Evolutionary conservation across 257 asterid genomes (phyloP), one percentile per base, ranked within the genome.

Genomic region (Capsicum baccatum): DNA sequence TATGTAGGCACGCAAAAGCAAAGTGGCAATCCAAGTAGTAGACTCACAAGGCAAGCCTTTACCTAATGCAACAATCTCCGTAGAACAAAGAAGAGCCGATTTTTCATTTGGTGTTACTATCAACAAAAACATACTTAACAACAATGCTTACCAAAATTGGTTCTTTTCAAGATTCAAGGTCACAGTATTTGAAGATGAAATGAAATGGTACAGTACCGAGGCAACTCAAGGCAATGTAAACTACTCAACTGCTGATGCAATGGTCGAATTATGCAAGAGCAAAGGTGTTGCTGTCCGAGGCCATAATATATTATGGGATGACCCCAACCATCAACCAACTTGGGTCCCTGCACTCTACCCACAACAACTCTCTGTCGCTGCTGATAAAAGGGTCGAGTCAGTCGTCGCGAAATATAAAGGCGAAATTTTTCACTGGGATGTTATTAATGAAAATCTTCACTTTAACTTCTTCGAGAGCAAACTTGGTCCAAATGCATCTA

Each of bases 401-500:
- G 26, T 94, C 5, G 70, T 89, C 58, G 55, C 57, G 26, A 87
- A 88, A 59, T 94, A 92, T 85, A 73, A 33, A 3, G 92, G 88
- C 0, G 85, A 90, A 2, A 85, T 92, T 86, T 68, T 94, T 19
- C 94, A 92, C 60, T 94, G 97, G 97, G 98, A 94, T 13, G 97
- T 93, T 3, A 86, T 81, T 52, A 94, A 94, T 17, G 97, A 94
- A 83, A 91, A 91, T 89, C 87, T 94, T 1, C 95, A 92, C 39
- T 88, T 16, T 9, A 71, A 87, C 0, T 92, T 91, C 83, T 87
- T 88, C 15, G 95, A 91, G 83, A 47, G 78, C 6, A 81, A 84
- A 4, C 86, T 92, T 5, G 95, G 96, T 6, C 26, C 83, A 2
- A 79, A 66, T 63, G 91, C 95, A 2, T 87, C 94, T 0, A 55